Evolutionary conservation across 345 rosid species (phyloP).

Genomic region (Populus pruinosa): DNA sequence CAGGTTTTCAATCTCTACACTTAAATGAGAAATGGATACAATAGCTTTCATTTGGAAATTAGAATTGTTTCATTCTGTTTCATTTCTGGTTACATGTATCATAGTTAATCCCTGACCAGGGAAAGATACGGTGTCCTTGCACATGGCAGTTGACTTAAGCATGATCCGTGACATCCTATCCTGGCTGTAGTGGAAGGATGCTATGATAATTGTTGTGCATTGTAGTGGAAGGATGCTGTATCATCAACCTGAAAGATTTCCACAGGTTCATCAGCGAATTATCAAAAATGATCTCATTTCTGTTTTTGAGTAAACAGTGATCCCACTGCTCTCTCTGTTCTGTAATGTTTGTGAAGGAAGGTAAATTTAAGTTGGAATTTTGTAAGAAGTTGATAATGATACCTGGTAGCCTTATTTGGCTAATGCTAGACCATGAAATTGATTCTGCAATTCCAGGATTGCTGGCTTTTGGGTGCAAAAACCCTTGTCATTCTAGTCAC

Average conservation of each 20-base stretch:
- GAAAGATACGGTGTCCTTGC: neutral
- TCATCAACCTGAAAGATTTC: neutral
- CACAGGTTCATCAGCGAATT: neutral
- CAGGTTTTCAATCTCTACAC: neutral
- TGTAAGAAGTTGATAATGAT: neutral
- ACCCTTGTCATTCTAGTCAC: neutral
- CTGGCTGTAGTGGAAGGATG: neutral
- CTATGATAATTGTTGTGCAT: neutral
- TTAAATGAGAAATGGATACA: neutral
- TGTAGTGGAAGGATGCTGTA: neutral
- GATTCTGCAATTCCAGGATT: neutral
- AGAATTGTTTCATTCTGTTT: neutral
- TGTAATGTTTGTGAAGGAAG: neutral
- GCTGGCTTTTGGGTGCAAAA: neutral
- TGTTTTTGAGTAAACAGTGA: neutral
- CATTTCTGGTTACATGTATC: neutral
- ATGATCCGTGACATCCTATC: neutral
- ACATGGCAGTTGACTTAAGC: neutral
- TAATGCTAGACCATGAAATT: neutral
- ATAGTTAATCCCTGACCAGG: neutral
- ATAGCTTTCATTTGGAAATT: neutral
- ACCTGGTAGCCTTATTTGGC: neutral
- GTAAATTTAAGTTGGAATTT: neutral
- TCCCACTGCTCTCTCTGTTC: neutral
- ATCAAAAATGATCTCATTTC: neutral